Percentiles rank a stretch among this genome's conserved stretches.
These are phyloP conservation scores for Juglanconis juglandina DNA, from an alignment of 2,329 filamentous ascomycete species.

Conservation along the genomic window DNA sequence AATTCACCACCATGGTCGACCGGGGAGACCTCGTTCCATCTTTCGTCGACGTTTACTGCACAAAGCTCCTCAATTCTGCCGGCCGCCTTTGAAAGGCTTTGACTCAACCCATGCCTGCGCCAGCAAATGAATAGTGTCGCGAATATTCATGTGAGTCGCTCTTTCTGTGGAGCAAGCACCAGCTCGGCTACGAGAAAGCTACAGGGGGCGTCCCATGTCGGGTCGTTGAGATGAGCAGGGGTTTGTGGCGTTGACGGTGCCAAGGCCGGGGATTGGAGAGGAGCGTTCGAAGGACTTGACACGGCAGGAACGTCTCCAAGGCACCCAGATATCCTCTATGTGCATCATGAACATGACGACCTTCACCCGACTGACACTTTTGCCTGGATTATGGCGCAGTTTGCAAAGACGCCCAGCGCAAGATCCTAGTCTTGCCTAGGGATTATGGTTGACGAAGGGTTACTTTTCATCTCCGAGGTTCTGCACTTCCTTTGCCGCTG, in stretches of 20 bases:
- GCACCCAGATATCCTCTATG: background rate
- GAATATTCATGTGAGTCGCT: background rate
- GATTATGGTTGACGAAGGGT: background rate
- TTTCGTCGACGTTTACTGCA: background rate
- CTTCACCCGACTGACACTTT: background rate
- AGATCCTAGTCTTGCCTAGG: background rate
- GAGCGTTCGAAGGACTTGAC: background rate
- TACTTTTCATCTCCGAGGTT: background rate
- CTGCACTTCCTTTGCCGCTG: background rate
- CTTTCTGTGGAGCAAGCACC: background rate
- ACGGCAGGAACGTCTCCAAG: background rate
- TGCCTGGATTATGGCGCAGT: background rate
- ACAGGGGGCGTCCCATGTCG: background rate
- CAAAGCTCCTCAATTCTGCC: background rate
- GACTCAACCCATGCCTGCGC: background rate
- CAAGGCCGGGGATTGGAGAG: background rate
- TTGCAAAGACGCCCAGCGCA: background rate
- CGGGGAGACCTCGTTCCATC: background rate
- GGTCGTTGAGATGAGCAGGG: background rate
- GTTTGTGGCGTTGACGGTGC: background rate
- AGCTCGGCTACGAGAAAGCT: background rate
- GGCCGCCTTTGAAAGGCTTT: background rate
- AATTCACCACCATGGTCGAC: constrained; percentile 1
- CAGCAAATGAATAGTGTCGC: background rate
- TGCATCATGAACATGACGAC: background rate